Base-by-base conservation (phyloP, 2,329 filamentous ascomycete genomes). In the Sarocladium kiliense region DNA sequence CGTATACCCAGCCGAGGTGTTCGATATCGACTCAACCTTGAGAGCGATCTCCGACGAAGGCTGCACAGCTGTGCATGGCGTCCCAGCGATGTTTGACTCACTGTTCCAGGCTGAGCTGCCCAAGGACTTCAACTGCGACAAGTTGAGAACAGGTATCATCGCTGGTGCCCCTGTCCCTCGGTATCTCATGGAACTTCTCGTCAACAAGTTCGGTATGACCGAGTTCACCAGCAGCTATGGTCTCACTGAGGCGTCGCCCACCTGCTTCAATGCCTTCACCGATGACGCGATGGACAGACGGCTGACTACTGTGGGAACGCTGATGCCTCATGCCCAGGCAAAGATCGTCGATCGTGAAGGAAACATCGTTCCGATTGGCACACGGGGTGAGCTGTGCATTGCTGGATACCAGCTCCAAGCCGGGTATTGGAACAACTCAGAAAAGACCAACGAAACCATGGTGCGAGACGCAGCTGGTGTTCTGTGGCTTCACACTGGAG, bases 41-140 rank as follows among this genome's bases (percentile, higher is more conserved):
- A 76, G 76, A 42, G 85, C 87, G 54, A 82, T 93, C 37, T 78
- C 80, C 1, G 77, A 85, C 54, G 85, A 89, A 65, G 73, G 75
- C 45, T 88, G 85, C 67, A 93, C 89, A 0, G 89, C 86, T 0
- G 76, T 93, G 0, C 88, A 92, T 65, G 89, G 89, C 32, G 89
- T 93, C 0, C 89, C 89, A 0, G 88, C 89, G 56, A 93, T 93
- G 89, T 91, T 91, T 68, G 87, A 91, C 65, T 84, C 85, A 0
- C 70, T 83, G 2, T 75, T 83, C 60, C 73, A 81, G 18, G 74
- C 77, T 16, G 68, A 74, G 36, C 65, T 70, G 55, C 69, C 66
- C 1, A 61, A 68, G 3, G 67, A 68, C 54, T 76, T 77, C 63
- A 69, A 72, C 58, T 76, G 74, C 63, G 74, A 77, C 1, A 74